phyloP scores from a whole-genome alignment of 371 early-diverging fungal species.

The Haplosporangium sp. region DNA sequence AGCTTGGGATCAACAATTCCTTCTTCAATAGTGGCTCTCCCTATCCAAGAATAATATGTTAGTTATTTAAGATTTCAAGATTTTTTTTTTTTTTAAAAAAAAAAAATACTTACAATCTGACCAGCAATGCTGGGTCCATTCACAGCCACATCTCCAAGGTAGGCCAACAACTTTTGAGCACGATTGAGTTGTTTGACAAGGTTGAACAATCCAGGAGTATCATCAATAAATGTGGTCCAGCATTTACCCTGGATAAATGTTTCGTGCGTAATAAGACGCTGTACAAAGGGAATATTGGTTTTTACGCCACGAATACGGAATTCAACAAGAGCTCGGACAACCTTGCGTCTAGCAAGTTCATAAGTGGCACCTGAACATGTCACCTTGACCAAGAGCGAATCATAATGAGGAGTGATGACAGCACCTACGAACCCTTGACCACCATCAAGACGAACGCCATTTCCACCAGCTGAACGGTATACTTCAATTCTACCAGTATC shows the following conservation, averaged over 20 bases:
- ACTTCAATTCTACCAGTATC: constrained; percentile 95
- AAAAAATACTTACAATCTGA: constrained; percentile 66
- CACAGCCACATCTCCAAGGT: constrained; percentile 90
- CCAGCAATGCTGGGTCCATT: constrained; percentile 95
- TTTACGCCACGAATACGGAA: constrained; percentile 97
- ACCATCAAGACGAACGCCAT: constrained; percentile 94
- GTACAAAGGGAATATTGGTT: constrained; percentile 95
- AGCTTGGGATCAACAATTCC: constrained; percentile 70
- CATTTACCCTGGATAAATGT: constrained; percentile 81
- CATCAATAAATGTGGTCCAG: constrained; percentile 98
- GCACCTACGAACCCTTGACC: constrained; percentile 92
- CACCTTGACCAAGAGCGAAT: constrained; percentile 95
- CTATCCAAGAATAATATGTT: constrained; percentile 18
- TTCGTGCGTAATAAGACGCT: constrained; percentile 84
- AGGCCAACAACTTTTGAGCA: constrained; percentile 88
- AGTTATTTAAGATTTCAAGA: background rate
- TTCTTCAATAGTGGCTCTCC: constrained; percentile 71
- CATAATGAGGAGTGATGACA: constrained; percentile 94
- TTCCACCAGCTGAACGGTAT: constrained; percentile 89
- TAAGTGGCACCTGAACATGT: constrained; percentile 89
- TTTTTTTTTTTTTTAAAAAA: no score
- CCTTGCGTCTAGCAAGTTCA: constrained; percentile 89
- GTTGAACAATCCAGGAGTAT: constrained; percentile 89
- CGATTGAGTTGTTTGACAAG: constrained; percentile 82
- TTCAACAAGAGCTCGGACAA: constrained; percentile 88